phyloP scores from a whole-genome alignment of 1,284 basidiomycete genomes.

The Boletus subluridellus region DNA sequence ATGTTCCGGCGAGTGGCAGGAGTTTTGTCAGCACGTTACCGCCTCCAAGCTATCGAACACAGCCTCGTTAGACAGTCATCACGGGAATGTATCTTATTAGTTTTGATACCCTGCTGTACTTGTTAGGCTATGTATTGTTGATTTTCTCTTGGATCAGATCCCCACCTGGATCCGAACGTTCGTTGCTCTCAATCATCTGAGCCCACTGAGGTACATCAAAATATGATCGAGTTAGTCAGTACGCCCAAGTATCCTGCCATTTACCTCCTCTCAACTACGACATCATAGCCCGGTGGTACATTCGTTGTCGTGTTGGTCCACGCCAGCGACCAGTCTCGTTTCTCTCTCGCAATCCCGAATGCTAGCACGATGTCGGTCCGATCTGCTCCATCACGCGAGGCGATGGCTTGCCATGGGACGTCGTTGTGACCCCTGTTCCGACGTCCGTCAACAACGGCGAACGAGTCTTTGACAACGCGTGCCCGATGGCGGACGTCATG shows the following conservation, averaged over 20 bases:
- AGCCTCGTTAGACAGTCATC: neutral
- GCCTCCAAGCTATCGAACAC: slow-evolving; percentile 22
- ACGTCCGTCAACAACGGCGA: slow-evolving; percentile 19
- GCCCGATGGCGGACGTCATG: neutral
- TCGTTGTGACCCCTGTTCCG: slow-evolving; percentile 10
- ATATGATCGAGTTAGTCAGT: no score
- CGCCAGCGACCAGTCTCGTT: no score
- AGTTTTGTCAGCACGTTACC: slow-evolving; percentile 12
- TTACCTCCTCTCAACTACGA: no score
- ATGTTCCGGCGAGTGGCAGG: neutral
- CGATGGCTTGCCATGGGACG: neutral
- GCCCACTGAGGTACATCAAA: neutral
- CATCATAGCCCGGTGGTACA: no score
- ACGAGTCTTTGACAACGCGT: neutral
- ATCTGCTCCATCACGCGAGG: no score
- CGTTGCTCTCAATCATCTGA: neutral
- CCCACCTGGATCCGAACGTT: no score
- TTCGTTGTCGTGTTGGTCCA: no score
- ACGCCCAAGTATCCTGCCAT: no score
- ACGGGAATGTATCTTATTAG: neutral
- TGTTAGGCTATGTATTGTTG: no score
- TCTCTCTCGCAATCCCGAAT: no score
- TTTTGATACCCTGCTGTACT: neutral
- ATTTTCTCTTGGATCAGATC: no score
- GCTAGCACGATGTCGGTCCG: no score